Percentiles rank a stretch among this genome's conserved stretches.
Evolutionary conservation across 495 filamentous ascomycete species (phyloP).

Genomic region (Aspergillus haitiensis): DNA sequence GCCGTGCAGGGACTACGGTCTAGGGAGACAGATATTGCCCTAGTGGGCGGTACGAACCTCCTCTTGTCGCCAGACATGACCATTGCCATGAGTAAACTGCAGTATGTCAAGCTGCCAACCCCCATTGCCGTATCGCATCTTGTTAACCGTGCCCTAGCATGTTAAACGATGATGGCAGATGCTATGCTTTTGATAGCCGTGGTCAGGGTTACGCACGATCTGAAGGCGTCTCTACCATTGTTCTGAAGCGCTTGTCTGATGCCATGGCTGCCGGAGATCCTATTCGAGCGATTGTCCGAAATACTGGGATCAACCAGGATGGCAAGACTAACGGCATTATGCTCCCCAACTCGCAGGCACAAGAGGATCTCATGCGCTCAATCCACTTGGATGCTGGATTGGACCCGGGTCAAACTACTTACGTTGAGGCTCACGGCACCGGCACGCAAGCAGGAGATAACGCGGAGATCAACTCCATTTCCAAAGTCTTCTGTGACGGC

Average conservation of each 20-base stretch:
- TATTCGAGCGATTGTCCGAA: conserved; percentile 39
- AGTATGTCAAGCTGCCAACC: conserved; percentile 23
- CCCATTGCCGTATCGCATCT: not conserved
- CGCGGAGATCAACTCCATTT: conserved; percentile 8
- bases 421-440: conserved; percentile 53
- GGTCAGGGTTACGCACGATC: conserved; percentile 72
- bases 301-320: conserved; percentile 43
- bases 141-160: not conserved
- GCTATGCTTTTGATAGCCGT: conserved; percentile 65
- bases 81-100: conserved; percentile 17
- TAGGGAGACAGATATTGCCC: conserved; percentile 29
- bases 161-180: conserved; percentile 40
- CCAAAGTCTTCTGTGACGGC: conserved; percentile 25
- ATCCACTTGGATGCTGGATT: conserved; percentile 49
- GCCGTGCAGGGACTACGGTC: conserved; percentile 32
- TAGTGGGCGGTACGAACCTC: conserved; percentile 20
- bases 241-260: conserved; percentile 48
- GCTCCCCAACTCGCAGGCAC: conserved; percentile 51
- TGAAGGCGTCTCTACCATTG: conserved; percentile 44
- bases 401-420: conserved; percentile 47
- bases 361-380: conserved; percentile 44
- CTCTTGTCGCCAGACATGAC: conserved; percentile 33
- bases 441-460: conserved; percentile 48
- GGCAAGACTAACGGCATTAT: conserved; percentile 47
- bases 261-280: conserved; percentile 47